Percentiles rank a stretch among this genome's conserved stretches.
Evolutionary conservation across 1,284 basidiomycete genomes (phyloP).

Genomic region (Earliella scabrosa): DNA sequence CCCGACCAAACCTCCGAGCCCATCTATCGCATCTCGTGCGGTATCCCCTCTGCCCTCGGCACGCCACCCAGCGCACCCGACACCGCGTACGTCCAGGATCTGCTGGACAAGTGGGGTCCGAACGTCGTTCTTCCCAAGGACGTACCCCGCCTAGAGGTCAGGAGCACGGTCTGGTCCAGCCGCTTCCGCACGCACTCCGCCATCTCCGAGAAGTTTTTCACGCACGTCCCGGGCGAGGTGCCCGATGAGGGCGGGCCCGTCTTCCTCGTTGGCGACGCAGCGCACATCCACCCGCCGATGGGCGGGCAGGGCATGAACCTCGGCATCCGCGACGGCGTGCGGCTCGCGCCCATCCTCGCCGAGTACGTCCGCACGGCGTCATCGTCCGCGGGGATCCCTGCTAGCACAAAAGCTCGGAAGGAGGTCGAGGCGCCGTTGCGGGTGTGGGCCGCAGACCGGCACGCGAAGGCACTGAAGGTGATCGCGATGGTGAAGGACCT

Average conservation of each 20-base stretch:
- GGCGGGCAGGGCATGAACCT: constrained; percentile 56
- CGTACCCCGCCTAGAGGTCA: constrained; percentile 14
- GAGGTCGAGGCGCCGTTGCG: constrained; percentile 20
- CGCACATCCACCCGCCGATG: constrained; percentile 49
- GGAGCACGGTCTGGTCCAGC: constrained; percentile 39
- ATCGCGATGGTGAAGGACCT: constrained; percentile 26
- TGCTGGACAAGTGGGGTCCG: constrained; percentile 42
- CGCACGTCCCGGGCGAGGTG: constrained; percentile 25
- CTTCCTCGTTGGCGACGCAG: constrained; percentile 46
- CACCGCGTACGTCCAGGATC: constrained; percentile 40
- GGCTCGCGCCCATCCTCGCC: constrained; percentile 35
- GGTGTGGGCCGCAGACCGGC: constrained; percentile 26
- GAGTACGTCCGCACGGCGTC: constrained; percentile 13
- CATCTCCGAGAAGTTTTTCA: constrained; percentile 39
- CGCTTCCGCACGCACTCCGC: constrained; percentile 45
- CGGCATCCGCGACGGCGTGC: constrained; percentile 46
- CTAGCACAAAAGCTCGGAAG: neutral
- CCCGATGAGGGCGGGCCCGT: constrained; percentile 21
- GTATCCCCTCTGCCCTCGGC: constrained; percentile 38
- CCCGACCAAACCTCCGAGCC: constrained; percentile 7
- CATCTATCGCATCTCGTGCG: constrained; percentile 40
- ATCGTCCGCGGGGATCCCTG: too few species aligned
- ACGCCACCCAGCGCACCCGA: constrained; percentile 35
- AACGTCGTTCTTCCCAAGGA: constrained; percentile 8
- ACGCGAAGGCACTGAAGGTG: constrained; percentile 25